Evolutionary conservation across 345 rosid species (phyloP), one percentile per base, ranked within the genome.

Genomic region (Xanthoceras sorbifolium): DNA sequence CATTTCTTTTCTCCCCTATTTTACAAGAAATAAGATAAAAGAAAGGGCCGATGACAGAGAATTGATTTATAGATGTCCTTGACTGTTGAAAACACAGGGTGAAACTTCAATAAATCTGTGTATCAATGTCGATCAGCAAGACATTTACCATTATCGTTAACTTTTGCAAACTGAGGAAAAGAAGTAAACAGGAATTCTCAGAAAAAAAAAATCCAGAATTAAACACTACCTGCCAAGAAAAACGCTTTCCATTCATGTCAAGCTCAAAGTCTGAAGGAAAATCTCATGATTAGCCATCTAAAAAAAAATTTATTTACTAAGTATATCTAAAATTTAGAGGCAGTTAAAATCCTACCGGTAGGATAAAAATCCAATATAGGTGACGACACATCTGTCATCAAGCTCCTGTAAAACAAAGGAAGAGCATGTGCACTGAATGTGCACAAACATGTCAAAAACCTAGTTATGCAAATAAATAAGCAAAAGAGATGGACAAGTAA

Each of bases 361-460:
- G 82, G 82, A 69, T 82, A 82, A 79, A 79, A 72, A 50, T 82
- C 83, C 31, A 73, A 54, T 48, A 82, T 76, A 22, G 80, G 80
- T 38, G 85, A 82, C 36, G 40, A 67, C 28, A 15, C 64, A 76
- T 82, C 80, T 0, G 72, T 79, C 85, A 82, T 79, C 76, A 82
- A 55, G 34, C 68, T 62, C 76, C 82, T 73, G 75, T 82, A 82
- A 54, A 4, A 42, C 32, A 76, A 9, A 38, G 85, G 85, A 72
- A 82, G 83, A 2, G 85, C 76, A 73, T 73, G 82, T 38, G 85
- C 80, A 76, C 85, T 82, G 78, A 67, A 63, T 18, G 67, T 61
- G 42, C 67, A 50, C 59, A 14, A 9, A 28, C 22, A 17, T 34
- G 34, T 79, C 44, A 62, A 9, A 50, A 55, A 7, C 52, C 14